phyloP scores from a whole-genome alignment of 805 yeast species.

The Limtongia smithiae region DNA sequence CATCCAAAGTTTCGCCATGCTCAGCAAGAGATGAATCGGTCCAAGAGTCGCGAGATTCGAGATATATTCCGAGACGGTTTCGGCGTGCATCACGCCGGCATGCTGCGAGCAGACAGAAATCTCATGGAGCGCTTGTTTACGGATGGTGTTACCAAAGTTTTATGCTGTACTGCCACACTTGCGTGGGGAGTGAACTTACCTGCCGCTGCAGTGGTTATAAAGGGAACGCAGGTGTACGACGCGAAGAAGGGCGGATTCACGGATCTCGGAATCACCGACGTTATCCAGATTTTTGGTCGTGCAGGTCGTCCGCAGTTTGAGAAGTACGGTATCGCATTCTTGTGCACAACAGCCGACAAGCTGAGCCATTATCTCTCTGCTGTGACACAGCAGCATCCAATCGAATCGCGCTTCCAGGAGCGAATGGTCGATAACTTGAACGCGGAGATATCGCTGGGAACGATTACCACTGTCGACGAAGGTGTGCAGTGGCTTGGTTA shows the following conservation, averaged over 20 bases:
- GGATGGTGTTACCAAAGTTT: constrained; percentile 78
- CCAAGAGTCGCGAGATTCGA: constrained; percentile 70
- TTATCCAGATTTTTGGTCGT: constrained; percentile 96
- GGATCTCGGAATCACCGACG: constrained; percentile 93
- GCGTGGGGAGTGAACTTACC: constrained; percentile 99
- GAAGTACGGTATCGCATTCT: constrained; percentile 83
- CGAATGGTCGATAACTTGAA: constrained; percentile 87
- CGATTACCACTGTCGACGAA: constrained; percentile 90
- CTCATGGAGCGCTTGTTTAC: constrained; percentile 83
- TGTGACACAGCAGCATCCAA: constrained; percentile 91
- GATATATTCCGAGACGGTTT: constrained; percentile 80
- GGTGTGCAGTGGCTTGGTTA: constrained; percentile 98
- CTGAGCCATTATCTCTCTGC: constrained; percentile 85
- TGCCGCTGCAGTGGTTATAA: constrained; percentile 93
- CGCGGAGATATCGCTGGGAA: constrained; percentile 94
- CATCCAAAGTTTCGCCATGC: constrained; percentile 40
- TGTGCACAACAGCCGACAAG: constrained; percentile 77
- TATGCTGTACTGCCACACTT: constrained; percentile 93
- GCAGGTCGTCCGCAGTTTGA: constrained; percentile 99
- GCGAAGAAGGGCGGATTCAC: constrained; percentile 91
- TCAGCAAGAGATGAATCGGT: constrained; percentile 61
- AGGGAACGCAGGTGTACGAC: constrained; percentile 95
- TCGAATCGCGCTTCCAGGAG: constrained; percentile 75
- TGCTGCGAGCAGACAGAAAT: constrained; percentile 86
- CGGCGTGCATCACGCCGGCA: constrained; percentile 97